A percentile compares a stretch with the other conserved stretches of the same genome.
These are phyloP conservation scores for Agaricales sp. DNA, from an alignment of 1,284 basidiomycete genomes.

Conservation along the genomic window DNA sequence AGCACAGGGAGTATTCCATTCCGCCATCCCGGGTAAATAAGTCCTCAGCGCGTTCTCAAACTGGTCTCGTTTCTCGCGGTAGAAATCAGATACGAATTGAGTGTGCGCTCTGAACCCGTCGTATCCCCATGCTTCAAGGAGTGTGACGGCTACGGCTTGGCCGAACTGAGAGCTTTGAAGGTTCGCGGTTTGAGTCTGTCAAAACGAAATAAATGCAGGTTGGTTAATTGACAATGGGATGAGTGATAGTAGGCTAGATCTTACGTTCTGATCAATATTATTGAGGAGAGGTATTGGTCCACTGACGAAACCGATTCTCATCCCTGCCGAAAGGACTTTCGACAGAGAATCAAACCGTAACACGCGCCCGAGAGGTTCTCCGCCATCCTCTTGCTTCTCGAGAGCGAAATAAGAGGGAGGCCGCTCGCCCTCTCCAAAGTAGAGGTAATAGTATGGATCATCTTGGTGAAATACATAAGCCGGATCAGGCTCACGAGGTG, in stretches of 20 bases:
- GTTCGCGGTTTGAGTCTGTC: slow-evolving; percentile 61
- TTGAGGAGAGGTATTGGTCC: slow-evolving; percentile 69
- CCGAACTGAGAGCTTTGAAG: slow-evolving; percentile 73
- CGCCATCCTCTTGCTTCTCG: slow-evolving; percentile 31
- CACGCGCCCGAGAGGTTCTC: slow-evolving; percentile 61
- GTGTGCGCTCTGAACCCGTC: slow-evolving; percentile 74
- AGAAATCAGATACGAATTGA: slow-evolving; percentile 66
- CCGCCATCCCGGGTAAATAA: not conserved
- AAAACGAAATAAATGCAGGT: not conserved
- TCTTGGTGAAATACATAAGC: no score
- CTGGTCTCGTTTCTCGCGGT: slow-evolving; percentile 66
- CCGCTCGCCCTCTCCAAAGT: slow-evolving; percentile 54
- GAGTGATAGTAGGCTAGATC: slow-evolving; percentile 6
- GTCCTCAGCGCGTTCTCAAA: slow-evolving; percentile 63
- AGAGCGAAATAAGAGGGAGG: slow-evolving; percentile 74
- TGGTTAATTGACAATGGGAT: not conserved
- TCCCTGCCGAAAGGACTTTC: slow-evolving; percentile 79
- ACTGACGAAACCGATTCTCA: slow-evolving; percentile 75
- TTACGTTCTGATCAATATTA: slow-evolving; percentile 10
- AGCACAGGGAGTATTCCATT: not conserved
- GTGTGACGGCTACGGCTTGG: slow-evolving; percentile 62
- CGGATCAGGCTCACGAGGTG: no score
- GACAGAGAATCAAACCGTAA: slow-evolving; percentile 83
- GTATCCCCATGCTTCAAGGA: slow-evolving; percentile 73
- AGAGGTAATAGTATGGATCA: slow-evolving; percentile 72